phyloP scores from a whole-genome alignment of 768 basidiomycete species.

The Cystobasidiopsis lactophilus region DNA sequence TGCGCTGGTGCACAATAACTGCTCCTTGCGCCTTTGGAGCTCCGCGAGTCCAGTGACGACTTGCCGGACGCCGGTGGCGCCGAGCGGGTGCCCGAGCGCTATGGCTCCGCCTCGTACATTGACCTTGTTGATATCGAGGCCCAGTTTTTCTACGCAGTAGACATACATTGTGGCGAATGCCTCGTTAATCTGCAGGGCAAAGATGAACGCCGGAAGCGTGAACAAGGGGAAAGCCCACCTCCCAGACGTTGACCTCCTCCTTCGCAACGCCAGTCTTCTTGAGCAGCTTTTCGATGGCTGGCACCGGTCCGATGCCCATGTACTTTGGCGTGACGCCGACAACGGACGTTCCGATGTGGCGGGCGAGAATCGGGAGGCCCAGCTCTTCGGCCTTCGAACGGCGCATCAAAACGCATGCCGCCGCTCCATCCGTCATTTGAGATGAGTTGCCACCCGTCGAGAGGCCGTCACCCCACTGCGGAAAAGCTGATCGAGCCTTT shows the following conservation, averaged over 20 bases:
- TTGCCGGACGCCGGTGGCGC: slow-evolving; percentile 34
- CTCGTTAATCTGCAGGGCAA: slow-evolving; percentile 45
- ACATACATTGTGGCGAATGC: slow-evolving; percentile 55
- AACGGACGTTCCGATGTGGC: slow-evolving; percentile 49
- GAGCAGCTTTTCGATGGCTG: slow-evolving; percentile 54
- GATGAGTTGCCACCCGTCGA: slow-evolving; percentile 47
- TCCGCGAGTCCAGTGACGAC: slow-evolving; percentile 53
- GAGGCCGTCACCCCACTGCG: slow-evolving; percentile 35
- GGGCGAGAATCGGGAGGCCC: slow-evolving; percentile 47
- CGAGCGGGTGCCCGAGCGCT: slow-evolving; percentile 33
- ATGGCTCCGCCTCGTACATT: slow-evolving; percentile 71
- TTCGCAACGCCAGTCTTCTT: slow-evolving; percentile 40
- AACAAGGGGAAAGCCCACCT: slow-evolving; percentile 54
- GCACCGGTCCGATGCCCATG: slow-evolving; percentile 36
- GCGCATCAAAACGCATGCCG: slow-evolving; percentile 60
- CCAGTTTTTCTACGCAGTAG: slow-evolving; percentile 46
- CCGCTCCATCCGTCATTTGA: slow-evolving; percentile 72
- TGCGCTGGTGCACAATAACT: slow-evolving; percentile 33
- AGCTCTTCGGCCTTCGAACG: slow-evolving; percentile 46
- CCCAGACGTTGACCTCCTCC: slow-evolving; percentile 51
- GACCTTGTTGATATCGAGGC: slow-evolving; percentile 34
- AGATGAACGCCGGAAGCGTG: slow-evolving; percentile 24
- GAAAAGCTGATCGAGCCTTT: slow-evolving; percentile 67
- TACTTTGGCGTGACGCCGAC: slow-evolving; percentile 39
- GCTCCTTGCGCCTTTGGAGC: slow-evolving; percentile 20